phyloP scores from a whole-genome alignment of 2,329 filamentous ascomycete species.

The Xylaria digitata region DNA sequence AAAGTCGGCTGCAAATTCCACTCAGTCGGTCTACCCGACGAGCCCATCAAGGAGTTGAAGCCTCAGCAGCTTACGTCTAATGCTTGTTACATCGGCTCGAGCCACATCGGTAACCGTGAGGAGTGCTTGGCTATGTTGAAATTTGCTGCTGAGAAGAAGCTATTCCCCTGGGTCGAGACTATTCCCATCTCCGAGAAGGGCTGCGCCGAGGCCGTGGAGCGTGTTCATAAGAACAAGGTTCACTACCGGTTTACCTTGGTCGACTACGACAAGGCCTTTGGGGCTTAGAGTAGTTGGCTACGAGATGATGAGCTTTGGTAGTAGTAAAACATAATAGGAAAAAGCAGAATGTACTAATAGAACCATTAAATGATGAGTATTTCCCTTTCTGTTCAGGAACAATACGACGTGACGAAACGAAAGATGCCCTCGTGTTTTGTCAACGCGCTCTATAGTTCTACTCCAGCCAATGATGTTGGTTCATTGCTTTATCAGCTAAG shows the following conservation, averaged over 20 bases:
- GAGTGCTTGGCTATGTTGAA: slow-evolving; percentile 70
- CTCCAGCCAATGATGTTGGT: no score
- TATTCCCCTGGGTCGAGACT: slow-evolving; percentile 63
- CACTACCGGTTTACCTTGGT: slow-evolving; percentile 78
- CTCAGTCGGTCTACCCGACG: slow-evolving; percentile 67
- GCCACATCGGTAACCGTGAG: slow-evolving; percentile 70
- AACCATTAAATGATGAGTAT: not conserved
- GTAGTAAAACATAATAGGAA: not conserved
- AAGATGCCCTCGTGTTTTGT: no score
- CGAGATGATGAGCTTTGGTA: not conserved
- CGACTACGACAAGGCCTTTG: slow-evolving; percentile 74
- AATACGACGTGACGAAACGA: not conserved
- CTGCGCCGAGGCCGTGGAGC: slow-evolving; percentile 75
- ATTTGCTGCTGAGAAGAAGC: slow-evolving; percentile 66
- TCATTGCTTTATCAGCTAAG: no score
- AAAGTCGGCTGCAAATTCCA: slow-evolving; percentile 67
- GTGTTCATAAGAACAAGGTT: slow-evolving; percentile 77
- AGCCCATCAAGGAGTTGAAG: slow-evolving; percentile 58
- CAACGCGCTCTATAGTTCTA: no score
- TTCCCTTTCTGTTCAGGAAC: not conserved
- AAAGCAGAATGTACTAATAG: not conserved
- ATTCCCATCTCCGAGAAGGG: slow-evolving; percentile 74
- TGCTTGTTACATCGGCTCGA: slow-evolving; percentile 55
- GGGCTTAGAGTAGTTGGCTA: slow-evolving; percentile 41
- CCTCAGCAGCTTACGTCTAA: slow-evolving; percentile 57